Evolutionary conservation across 2,329 filamentous ascomycete genomes (phyloP), one percentile per base, ranked within the genome.

Genomic region (Neopestalotiopsis sp.): DNA sequence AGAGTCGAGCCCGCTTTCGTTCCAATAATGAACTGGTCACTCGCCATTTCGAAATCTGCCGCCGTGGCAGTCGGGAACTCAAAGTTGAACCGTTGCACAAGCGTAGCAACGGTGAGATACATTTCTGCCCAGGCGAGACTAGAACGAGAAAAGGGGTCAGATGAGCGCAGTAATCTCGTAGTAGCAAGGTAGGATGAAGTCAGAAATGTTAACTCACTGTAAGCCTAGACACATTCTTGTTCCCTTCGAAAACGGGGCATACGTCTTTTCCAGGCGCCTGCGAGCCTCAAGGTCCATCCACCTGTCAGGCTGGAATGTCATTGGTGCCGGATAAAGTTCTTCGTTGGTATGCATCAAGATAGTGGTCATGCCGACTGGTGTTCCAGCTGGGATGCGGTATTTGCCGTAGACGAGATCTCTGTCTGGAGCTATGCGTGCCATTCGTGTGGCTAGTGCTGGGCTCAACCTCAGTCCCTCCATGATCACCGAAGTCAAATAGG

Each of bases 401-500:
- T 73, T 59, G 10, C 60, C 68, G 66, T 77, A 76, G 4, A 74
- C 20, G n/a, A 77, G 69, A 49, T 75, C 73, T 14, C 71, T 68
- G 49, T 75, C 69, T 2, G 81, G 82, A 0, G 83, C 81, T 7
- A 83, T 71, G 2, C 85, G 82, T 61, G 84, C 80, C 5, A 84
- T 76, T 1, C 81, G 75, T 42, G 83, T 78, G 9, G 78, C 79
- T 13, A 84, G 74, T 0, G 77, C 80, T 2, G 83, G 82, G 66
- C 84, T 79, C 2, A 86, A 71, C 6, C 85, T 80, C 74, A 86
- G 76, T 4, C 81, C 79, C 73, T 87, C 85, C 61, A 79, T 81
- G 17, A 87, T 76, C 2, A 83, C 79, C 2, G 84, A 82, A n/a
- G 81, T 78, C 30, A 86, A 77, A 70, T 84, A 85, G 1, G 79